Evolutionary conservation across 2,329 filamentous ascomycete species (phyloP).

Genomic region (Ophiostoma pallidulum): DNA sequence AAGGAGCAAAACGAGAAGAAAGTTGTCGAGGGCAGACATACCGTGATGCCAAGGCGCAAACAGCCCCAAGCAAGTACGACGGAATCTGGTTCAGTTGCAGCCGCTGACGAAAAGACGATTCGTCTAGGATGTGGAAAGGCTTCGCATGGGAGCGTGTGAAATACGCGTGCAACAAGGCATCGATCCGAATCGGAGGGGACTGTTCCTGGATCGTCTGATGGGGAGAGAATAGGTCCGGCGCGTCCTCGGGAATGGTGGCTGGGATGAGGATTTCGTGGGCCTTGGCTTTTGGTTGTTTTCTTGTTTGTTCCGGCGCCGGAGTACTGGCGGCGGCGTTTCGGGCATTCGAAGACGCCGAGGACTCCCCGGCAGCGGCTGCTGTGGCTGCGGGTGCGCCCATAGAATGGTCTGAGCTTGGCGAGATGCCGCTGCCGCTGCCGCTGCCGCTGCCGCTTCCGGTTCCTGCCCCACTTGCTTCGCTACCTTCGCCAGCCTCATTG

Average conservation of each 20-base stretch:
- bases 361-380: neutral
- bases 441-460: conserved; percentile 19
- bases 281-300: neutral
- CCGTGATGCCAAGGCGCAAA: conserved; percentile 55
- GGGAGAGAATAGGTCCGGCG: neutral
- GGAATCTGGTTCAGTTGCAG: conserved; percentile 60
- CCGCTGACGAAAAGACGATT: conserved; percentile 62
- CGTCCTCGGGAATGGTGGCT: neutral
- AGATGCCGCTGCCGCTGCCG: conserved; percentile 19
- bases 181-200: conserved; percentile 39
- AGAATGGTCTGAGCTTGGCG: neutral
- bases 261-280: neutral
- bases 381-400: neutral
- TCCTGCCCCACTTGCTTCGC: conserved; percentile 17
- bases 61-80: conserved; percentile 42
- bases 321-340: neutral
- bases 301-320: neutral
- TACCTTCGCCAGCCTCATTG: conserved; percentile 17
- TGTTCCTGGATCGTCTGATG: conserved; percentile 27
- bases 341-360: neutral
- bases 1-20: no score
- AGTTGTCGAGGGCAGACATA: no score
- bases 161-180: conserved; percentile 65
- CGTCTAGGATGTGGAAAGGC: conserved; percentile 73
- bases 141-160: conserved; percentile 73